Evolutionary conservation across 108 stramenopile species (phyloP).

Genomic region (Fragilaria crotonensis): DNA sequence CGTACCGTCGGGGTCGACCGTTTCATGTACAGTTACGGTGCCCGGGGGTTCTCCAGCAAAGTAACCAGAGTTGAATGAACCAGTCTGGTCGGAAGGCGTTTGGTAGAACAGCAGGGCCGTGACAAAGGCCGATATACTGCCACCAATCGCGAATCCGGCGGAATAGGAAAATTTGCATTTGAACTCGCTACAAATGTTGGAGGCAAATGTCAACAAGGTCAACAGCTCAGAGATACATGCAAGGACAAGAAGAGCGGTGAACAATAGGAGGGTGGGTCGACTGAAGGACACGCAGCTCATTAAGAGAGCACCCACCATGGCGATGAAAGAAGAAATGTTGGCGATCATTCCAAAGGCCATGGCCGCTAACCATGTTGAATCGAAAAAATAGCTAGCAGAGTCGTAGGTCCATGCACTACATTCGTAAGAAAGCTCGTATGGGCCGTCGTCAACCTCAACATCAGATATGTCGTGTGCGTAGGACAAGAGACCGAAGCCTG

Average conservation of each 20-base stretch:
- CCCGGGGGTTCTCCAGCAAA: conserved; percentile 5
- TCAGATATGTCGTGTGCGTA: neutral
- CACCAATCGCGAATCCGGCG: neutral
- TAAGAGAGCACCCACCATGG: neutral
- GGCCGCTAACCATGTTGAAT: neutral
- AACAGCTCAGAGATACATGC: neutral
- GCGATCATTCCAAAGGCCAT: neutral
- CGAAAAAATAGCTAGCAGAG: neutral
- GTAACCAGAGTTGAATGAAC: neutral
- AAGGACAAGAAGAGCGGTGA: neutral
- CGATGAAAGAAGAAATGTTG: neutral
- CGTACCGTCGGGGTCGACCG: conserved; percentile 13
- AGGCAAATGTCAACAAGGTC: neutral
- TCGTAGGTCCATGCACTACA: neutral
- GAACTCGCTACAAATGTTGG: neutral
- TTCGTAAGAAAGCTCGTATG: neutral
- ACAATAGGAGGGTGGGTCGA: neutral
- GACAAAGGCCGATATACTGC: neutral
- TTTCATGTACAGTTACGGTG: conserved; percentile 15
- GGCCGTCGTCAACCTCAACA: neutral
- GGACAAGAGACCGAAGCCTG: neutral
- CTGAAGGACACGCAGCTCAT: neutral
- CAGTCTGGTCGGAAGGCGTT: neutral
- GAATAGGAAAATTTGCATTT: neutral
- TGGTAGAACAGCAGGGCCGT: neutral